A percentile compares a stretch with the other conserved stretches of the same genome.
These are phyloP conservation scores for Podospora didyma DNA, from an alignment of 495 filamentous ascomycete genomes.

Conservation along the genomic window DNA sequence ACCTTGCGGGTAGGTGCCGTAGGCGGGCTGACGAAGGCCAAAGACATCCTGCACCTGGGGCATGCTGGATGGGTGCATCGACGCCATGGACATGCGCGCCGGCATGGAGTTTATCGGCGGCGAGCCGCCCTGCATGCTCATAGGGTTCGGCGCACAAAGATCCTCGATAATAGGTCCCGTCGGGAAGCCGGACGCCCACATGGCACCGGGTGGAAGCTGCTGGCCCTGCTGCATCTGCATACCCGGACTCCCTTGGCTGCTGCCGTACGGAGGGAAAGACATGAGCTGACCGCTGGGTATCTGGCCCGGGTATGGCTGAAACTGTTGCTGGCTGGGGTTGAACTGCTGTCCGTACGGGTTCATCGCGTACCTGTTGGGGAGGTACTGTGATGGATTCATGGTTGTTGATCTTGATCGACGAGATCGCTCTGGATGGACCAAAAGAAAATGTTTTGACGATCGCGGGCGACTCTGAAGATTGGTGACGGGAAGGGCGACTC, in stretches of 20 bases:
- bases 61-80: constrained; percentile 4
- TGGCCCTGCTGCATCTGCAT: not conserved
- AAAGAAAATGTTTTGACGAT: too few species aligned
- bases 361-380: not conserved
- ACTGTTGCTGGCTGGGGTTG: not conserved
- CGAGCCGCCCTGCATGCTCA: not conserved
- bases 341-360: not conserved
- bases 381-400: constrained; percentile 5
- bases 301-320: not conserved
- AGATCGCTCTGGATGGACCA: too few species aligned
- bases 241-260: not conserved
- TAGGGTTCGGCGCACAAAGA: not conserved
- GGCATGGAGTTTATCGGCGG: not conserved
- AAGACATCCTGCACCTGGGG: constrained; percentile 8
- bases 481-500: too few species aligned
- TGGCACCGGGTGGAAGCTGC: not conserved
- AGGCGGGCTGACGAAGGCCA: not conserved
- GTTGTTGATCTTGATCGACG: not conserved
- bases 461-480: too few species aligned
- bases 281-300: not conserved
- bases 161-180: not conserved
- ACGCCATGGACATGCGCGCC: not conserved
- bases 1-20: not conserved
- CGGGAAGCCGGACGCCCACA: not conserved
- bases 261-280: not conserved